Conservation (phyloP, 192 early-diverging fungal genomes). For the Rhizophagus sp. region DNA sequence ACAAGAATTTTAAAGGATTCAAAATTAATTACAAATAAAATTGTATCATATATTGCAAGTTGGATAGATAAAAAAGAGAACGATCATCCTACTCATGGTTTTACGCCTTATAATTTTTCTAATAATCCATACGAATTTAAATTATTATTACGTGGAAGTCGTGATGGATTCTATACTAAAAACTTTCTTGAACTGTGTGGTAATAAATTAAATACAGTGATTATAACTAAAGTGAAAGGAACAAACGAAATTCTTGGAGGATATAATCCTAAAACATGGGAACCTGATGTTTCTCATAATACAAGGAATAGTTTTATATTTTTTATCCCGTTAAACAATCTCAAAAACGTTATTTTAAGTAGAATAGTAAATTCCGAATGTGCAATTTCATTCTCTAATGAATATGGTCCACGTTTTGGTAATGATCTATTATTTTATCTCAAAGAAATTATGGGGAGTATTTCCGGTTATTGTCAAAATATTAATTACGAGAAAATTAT, state of each 20-base stretch:
- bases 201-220: not conserved
- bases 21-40: not conserved
- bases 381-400: not conserved
- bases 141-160: not conserved
- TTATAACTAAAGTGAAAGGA: not conserved
- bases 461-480: not conserved
- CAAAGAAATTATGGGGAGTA: not conserved
- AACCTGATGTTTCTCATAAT: not conserved
- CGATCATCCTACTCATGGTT: not conserved
- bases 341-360: not conserved
- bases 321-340: not conserved
- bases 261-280: slow-evolving; percentile 3
- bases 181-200: not conserved
- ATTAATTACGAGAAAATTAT: not conserved
- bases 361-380: not conserved
- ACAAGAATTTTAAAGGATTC: not conserved
- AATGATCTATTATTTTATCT: not conserved
- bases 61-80: no score
- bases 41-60: not conserved
- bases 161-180: not conserved
- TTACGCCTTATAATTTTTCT: not conserved
- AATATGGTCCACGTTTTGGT: not conserved
- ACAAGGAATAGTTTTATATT: slow-evolving; percentile 12
- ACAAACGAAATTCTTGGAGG: slow-evolving; percentile 19
- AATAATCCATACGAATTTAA: not conserved